Percentiles rank a stretch among this genome's conserved stretches.
phyloP scores from a whole-genome alignment of 148 eudicot genomes.

The Persicaria maculosa region DNA sequence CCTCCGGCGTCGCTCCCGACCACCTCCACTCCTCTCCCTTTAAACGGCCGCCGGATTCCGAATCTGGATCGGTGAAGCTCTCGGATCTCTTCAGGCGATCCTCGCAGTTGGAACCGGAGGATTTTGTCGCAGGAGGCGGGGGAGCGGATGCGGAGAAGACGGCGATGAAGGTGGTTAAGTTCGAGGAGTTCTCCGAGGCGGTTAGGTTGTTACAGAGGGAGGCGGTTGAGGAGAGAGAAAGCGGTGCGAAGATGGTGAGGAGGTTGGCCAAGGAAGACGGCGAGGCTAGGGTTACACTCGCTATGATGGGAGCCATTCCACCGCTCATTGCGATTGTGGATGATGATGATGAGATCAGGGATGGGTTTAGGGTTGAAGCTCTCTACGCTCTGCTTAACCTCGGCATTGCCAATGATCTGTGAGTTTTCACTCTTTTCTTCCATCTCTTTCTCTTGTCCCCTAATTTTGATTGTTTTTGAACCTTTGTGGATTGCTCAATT shows the following conservation, averaged over 20 bases:
- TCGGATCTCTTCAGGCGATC: conserved; percentile 53
- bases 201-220: conserved; percentile 41
- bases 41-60: background rate
- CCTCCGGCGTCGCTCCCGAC: background rate
- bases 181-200: conserved; percentile 48
- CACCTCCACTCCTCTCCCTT: background rate
- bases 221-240: conserved; percentile 31
- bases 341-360: background rate
- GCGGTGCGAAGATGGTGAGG: conserved; percentile 51
- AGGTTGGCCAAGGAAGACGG: conserved; percentile 54
- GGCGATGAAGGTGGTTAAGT: conserved; percentile 28
- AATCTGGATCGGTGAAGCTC: conserved; percentile 15
- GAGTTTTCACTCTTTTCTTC: conserved; percentile 14
- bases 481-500: background rate
- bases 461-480: background rate
- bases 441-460: background rate
- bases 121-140: conserved; percentile 10
- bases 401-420: conserved; percentile 76
- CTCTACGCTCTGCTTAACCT: conserved; percentile 90
- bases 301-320: conserved; percentile 81
- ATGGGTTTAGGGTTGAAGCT: conserved; percentile 38
- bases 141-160: conserved; percentile 20
- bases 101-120: conserved; percentile 4
- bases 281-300: conserved; percentile 51
- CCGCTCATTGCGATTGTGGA: conserved; percentile 60